Evolutionary conservation across 208 protist species (phyloP).

Genomic region (Leishmania tropica): DNA sequence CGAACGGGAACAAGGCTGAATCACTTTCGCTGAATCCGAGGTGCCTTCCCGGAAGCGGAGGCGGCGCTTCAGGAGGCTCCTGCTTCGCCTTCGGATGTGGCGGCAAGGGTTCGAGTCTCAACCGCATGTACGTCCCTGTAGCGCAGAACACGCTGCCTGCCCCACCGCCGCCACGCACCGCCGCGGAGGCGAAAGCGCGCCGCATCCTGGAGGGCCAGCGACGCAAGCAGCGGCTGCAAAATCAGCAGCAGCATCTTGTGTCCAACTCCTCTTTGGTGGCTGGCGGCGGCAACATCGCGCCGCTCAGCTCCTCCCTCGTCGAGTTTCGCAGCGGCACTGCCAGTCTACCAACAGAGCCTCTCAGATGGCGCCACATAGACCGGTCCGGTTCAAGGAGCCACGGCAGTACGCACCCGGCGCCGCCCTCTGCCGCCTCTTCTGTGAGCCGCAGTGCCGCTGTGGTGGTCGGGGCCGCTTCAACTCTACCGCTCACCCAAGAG

Average conservation of each 20-base stretch:
- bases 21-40: not conserved
- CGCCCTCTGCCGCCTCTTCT: not conserved
- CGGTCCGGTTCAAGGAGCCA: not conserved
- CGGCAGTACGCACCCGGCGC: not conserved
- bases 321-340: too few relatives aligned
- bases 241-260: not conserved
- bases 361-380: not conserved
- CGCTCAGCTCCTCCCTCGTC: not conserved
- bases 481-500: not conserved
- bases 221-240: not conserved
- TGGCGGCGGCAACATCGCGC: not conserved
- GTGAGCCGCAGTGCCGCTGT: not conserved
- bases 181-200: conserved; percentile 24
- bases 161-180: conserved; percentile 19
- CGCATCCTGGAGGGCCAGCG: conserved; percentile 25
- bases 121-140: not conserved
- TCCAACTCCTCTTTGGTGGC: not conserved
- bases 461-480: not conserved
- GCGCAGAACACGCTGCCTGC: conserved; percentile 3
- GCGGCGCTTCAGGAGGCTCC: not conserved
- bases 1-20: not conserved
- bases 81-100: conserved; percentile 10
- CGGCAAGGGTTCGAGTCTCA: not conserved
- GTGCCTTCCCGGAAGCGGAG: not conserved
- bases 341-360: not conserved